phyloP scores from a whole-genome alignment of 257 asterid genomes.

The Primulina eburnea region DNA sequence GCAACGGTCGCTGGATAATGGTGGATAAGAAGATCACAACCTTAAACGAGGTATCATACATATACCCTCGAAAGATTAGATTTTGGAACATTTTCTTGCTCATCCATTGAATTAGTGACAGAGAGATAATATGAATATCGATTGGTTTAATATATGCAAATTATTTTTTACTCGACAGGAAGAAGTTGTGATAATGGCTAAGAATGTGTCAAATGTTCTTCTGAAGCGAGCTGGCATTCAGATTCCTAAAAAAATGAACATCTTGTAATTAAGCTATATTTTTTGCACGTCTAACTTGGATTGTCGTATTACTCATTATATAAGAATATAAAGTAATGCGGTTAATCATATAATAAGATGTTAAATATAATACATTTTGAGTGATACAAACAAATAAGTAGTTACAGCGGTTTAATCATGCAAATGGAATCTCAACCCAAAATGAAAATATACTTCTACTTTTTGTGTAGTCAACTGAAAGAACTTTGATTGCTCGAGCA shows the following conservation, averaged over 20 bases:
- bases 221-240: slow-evolving; percentile 55
- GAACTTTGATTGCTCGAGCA: background rate
- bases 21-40: slow-evolving; percentile 50
- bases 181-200: slow-evolving; percentile 47
- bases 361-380: background rate
- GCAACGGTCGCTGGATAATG: slow-evolving; percentile 82
- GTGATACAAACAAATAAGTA: background rate
- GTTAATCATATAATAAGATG: background rate
- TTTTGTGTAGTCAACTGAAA: background rate
- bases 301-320: no score
- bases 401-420: background rate
- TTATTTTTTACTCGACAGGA: slow-evolving; percentile 30
- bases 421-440: background rate
- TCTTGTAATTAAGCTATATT: slow-evolving; percentile 17
- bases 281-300: background rate
- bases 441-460: background rate
- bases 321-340: background rate
- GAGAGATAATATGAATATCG: background rate
- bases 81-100: background rate
- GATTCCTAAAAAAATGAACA: slow-evolving; percentile 57
- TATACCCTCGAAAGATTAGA: background rate
- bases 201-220: slow-evolving; percentile 48
- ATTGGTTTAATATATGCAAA: background rate
- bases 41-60: slow-evolving; percentile 50
- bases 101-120: background rate